Percentiles rank a stretch among this genome's conserved stretches.
Conservation (phyloP, 139 green algal genomes). For the Chlorella sp. region DNA sequence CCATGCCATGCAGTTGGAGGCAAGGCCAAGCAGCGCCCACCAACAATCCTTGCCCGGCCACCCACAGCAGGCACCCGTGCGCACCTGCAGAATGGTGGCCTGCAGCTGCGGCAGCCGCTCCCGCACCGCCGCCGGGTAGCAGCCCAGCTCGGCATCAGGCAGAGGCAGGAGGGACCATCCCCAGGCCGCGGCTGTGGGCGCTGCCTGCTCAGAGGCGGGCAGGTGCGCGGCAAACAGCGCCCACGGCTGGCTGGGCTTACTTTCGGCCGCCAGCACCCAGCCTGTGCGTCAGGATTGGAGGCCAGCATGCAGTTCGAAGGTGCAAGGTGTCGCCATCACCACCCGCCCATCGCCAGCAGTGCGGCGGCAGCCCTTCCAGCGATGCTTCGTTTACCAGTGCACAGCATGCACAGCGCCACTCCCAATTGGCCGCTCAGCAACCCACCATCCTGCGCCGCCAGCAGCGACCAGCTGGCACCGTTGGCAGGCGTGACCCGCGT, state of each 20-base stretch:
- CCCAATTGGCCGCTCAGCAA: not conserved
- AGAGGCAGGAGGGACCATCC: constrained; percentile 45
- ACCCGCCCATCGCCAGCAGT: not conserved
- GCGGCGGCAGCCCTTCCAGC: not conserved
- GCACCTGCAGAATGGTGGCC: constrained; percentile 33
- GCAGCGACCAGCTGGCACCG: constrained; percentile 45
- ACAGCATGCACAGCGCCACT: not conserved
- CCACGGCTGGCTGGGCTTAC: constrained; percentile 36
- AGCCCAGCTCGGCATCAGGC: constrained; percentile 17
- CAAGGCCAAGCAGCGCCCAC: no score
- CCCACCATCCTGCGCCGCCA: constrained; percentile 42
- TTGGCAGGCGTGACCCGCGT: constrained; percentile 43
- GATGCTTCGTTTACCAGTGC: no score
- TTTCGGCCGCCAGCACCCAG: constrained; percentile 41
- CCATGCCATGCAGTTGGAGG: no score
- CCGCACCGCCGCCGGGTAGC: constrained; percentile 8
- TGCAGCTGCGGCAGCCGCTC: constrained; percentile 30
- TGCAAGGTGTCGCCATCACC: not conserved
- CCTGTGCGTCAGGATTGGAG: no score
- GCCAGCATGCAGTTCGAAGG: not conserved
- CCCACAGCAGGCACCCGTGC: constrained; percentile 9
- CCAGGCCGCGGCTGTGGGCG: not conserved
- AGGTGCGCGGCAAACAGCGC: constrained; percentile 50
- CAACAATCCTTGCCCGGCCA: constrained; percentile 3
- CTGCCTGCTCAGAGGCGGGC: not conserved